phyloP scores from a whole-genome alignment of 805 yeast species.

The Monosporozyma solicola region DNA sequence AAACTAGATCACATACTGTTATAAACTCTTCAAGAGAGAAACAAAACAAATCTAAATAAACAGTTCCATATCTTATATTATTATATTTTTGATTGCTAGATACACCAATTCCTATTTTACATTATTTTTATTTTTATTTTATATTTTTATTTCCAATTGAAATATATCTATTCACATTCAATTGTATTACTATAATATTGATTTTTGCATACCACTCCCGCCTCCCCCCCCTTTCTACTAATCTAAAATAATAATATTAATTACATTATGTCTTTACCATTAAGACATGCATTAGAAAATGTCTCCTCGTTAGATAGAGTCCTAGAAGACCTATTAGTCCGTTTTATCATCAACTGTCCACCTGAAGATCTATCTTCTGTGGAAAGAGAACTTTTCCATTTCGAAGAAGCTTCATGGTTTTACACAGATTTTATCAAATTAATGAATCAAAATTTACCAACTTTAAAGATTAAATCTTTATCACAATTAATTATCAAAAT shows the following conservation, averaged over 20 bases:
- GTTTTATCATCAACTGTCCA: constrained; percentile 89
- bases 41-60: no score
- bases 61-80: no score
- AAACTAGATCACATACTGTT: no score
- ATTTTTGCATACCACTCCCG: no score
- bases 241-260: not conserved
- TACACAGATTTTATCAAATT: constrained; percentile 75
- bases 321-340: constrained; percentile 75
- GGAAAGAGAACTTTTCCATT: constrained; percentile 76
- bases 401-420: constrained; percentile 98
- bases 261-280: constrained; percentile 46
- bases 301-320: constrained; percentile 58
- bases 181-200: no score
- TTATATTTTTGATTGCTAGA: no score
- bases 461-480: constrained; percentile 67
- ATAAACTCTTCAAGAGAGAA: no score
- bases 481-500: constrained; percentile 56
- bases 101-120: no score
- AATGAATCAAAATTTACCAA: constrained; percentile 66
- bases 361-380: constrained; percentile 67
- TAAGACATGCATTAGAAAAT: constrained; percentile 46
- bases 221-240: not conserved
- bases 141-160: no score
- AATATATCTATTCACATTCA: no score
- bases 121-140: no score